Base-by-base conservation (phyloP, 1,284 basidiomycete species). In the Schizophyllum commune region DNA sequence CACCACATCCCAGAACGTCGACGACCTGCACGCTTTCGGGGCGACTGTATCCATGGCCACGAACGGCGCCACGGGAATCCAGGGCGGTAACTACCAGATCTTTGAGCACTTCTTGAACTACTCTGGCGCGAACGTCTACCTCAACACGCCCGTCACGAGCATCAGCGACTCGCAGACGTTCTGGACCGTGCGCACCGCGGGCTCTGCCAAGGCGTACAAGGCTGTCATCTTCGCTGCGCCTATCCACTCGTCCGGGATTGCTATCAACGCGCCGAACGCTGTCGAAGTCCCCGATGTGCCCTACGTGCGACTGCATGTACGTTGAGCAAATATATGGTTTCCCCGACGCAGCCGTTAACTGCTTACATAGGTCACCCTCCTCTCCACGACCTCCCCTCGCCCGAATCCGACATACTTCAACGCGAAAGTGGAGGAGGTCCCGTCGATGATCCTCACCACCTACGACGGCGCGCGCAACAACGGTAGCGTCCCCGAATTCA, bases 11-110 rank as follows among this genome's bases (percentile, higher is more conserved):
- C 60, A 91, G 80, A 85, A 95, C 69, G 81, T 86, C 20, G 80
- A 86, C 67, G 67, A 78, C 22, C 90, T 98, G 6, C 94, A 98
- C 68, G 92, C 85, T 0, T 76, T 98, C 20, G 94, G 86, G 58
- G 91, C 89, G 1, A 73, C 85, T 17, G 82, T 82, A 60, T 89
- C 88, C 7, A 78, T 98, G 73, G 92, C 92, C 1, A 81, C 93
- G 0, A 75, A 71, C 0, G 87, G 88, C 5, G 92, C 92, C 0
- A 76, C 77, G 0, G 79, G 82, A 15, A 82, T 98, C 57, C 74
- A 79, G 63, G 88, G 90, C 1, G 96, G 96, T 1, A 98, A 98
- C 74, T 92, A 83, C 72, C 83, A 83, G 66, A 81, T 98, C 54
- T 98, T 98, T 70, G 86, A 94, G 65, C 73, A 85, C 56, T 95